These are phyloP conservation scores for Plantago lanceolata DNA, from an alignment of 305 asterid genomes.

Conservation along the genomic window DNA sequence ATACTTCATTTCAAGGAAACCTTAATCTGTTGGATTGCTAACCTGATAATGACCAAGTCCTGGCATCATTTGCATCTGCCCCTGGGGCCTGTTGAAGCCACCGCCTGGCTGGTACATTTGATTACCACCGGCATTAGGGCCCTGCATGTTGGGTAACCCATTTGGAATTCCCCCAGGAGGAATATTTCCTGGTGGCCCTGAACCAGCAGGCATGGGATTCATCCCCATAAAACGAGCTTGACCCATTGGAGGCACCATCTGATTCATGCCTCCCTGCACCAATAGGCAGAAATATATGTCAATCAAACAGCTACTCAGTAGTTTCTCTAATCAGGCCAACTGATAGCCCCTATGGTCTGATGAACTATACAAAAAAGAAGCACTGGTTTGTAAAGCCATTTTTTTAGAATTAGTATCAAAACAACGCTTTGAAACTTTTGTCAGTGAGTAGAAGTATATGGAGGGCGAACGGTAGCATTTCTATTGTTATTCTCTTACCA, in stretches of 20 bases:
- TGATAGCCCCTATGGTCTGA: not conserved
- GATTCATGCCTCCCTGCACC: conserved; percentile 83
- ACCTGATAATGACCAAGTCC: conserved; percentile 90
- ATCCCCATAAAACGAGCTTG: conserved; percentile 81
- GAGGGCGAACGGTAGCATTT: not conserved
- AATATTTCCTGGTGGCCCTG: conserved; percentile 63
- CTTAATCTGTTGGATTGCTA: conserved; percentile 16
- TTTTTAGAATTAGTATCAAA: not conserved
- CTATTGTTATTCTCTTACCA: conserved; percentile 39
- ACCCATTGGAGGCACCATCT: conserved; percentile 69
- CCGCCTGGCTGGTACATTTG: conserved; percentile 85
- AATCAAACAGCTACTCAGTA: not conserved
- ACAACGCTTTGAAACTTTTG: no score
- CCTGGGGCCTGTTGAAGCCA: conserved; percentile 68
- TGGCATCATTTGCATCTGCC: conserved; percentile 86
- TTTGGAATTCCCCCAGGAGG: conserved; percentile 54
- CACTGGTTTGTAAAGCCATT: not conserved
- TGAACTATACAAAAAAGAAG: no score
- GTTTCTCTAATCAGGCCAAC: not conserved
- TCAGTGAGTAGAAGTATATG: not conserved
- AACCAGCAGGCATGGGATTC: conserved; percentile 63
- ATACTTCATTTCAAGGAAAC: not conserved
- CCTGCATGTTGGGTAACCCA: conserved; percentile 56
- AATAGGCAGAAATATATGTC: conserved; percentile 28
- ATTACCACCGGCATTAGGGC: conserved; percentile 46